phyloP scores from a whole-genome alignment of 2,329 filamentous ascomycete genomes.

The Teratosphaeriaceae sp. region DNA sequence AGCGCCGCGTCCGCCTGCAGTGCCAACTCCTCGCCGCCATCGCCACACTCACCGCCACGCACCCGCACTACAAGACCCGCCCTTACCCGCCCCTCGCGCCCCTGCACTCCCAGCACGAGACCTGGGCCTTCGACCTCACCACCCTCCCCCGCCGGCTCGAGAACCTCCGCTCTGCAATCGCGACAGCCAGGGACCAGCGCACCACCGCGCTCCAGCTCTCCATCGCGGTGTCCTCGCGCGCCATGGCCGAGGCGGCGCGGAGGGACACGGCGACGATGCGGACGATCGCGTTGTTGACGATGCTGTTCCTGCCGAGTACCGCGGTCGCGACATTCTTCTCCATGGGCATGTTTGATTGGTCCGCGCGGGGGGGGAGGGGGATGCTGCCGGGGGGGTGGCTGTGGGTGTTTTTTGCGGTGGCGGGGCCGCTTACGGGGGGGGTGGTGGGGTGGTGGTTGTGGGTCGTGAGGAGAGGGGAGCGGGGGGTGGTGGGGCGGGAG shows the following conservation, averaged over 20 bases:
- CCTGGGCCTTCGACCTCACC: conserved; percentile 1
- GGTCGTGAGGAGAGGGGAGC: background rate
- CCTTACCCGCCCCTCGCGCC: conserved; percentile 3
- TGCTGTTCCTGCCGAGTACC: conserved; percentile 10
- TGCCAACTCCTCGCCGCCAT: conserved; percentile 4
- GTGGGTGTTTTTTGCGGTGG: conserved; percentile 8
- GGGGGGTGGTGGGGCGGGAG: background rate
- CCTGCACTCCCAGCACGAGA: background rate
- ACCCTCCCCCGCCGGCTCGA: conserved; percentile 3
- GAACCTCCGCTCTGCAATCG: conserved; percentile 1
- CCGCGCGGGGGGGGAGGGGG: background rate
- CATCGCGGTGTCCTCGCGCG: conserved; percentile 2
- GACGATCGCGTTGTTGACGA: conserved; percentile 11
- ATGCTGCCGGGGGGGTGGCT: conserved; percentile 4
- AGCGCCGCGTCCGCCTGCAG: conserved; percentile 3
- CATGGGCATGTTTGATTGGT: conserved; percentile 11
- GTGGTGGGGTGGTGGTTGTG: conserved; percentile 1
- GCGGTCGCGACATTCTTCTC: conserved; percentile 11
- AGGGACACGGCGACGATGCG: conserved; percentile 10
- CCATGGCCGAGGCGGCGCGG: conserved; percentile 5
- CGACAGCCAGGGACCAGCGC: conserved; percentile 1
- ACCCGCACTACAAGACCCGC: background rate
- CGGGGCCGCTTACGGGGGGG: conserved; percentile 2
- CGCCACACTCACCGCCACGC: background rate
- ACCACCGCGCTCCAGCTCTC: background rate